Base-by-base conservation (phyloP, 75 land plant species). In the Picea glauca region DNA sequence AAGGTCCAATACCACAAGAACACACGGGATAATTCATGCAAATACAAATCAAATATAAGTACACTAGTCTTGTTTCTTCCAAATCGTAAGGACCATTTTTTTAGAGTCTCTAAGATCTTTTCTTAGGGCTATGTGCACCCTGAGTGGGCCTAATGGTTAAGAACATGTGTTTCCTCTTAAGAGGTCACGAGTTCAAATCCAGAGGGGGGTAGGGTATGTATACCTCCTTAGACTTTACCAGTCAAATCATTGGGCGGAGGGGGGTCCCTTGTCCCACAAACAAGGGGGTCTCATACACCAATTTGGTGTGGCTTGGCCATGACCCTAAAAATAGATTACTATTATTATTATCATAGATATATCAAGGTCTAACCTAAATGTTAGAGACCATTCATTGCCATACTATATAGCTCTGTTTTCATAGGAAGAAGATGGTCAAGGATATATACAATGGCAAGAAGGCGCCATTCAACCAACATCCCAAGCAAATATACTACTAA, bases 21-120 rank as follows among this genome's bases (percentile, higher is more conserved):
- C 17, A 60, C 82, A 82, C 3, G 91, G 89, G 46, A 84, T 58
- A 50, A 80, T 46, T 33, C 89, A 87, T 89, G 81, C 26, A 13
- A 66, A 76, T 38, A 59, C 26, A 54, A 8, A 38, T 54, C 58
- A 13, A 54, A 50, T 50, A 12, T 13, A 17, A 43, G 7, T 46
- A 12, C 23, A 23, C 14, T 5, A 12, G 43, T 40, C 0, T 73
- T 38, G 21, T 30, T 5, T 73, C n/a, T 73, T 17, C 26, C 32
- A 40, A 38, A 43, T 26, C 4, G 50, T 3, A 73, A 40, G 33
- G 33, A 6, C 30, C 17, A 18, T 26, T 17, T 30, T 64, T 30
- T 26, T 31, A 64, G 14, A 30, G 35, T 21, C 31, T 64, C 9
- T 23, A 23, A 9, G 43, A 66, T 66, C 38, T 35, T 35, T 35